Conservation (phyloP, 2,329 filamentous ascomycete genomes). For the Alternaria longipes region DNA sequence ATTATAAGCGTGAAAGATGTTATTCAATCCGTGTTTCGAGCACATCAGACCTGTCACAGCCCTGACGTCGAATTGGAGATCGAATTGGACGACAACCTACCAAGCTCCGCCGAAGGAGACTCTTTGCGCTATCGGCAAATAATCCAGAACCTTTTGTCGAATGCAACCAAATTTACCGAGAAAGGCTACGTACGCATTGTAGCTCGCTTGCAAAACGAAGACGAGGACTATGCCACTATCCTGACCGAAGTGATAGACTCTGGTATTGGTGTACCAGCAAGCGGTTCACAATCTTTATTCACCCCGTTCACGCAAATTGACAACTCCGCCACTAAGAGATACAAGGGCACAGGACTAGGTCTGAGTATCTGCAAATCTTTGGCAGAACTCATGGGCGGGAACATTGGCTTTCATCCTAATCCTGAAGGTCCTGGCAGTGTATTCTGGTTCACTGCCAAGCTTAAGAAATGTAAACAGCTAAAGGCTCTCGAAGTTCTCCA, state of each 20-base stretch:
- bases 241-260: slow-evolving; percentile 63
- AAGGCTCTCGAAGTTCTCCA: slow-evolving; percentile 23
- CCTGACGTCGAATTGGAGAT: slow-evolving; percentile 59
- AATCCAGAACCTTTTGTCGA: slow-evolving; percentile 68
- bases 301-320: slow-evolving; percentile 66
- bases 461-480: slow-evolving; percentile 43
- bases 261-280: slow-evolving; percentile 62
- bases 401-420: slow-evolving; percentile 60
- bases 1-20: slow-evolving; percentile 60
- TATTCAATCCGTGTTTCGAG: slow-evolving; percentile 61
- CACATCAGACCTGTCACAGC: slow-evolving; percentile 59
- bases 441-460: slow-evolving; percentile 61
- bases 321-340: slow-evolving; percentile 62
- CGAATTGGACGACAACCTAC: slow-evolving; percentile 58
- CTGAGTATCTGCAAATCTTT: slow-evolving; percentile 67
- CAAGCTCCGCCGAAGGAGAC: slow-evolving; percentile 63
- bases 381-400: slow-evolving; percentile 65
- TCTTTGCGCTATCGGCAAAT: slow-evolving; percentile 69
- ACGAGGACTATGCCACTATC: slow-evolving; percentile 58
- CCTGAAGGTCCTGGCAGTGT: slow-evolving; percentile 58
- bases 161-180: slow-evolving; percentile 70
- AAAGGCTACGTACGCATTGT: slow-evolving; percentile 61
- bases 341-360: slow-evolving; percentile 66
- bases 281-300: slow-evolving; percentile 60
- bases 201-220: slow-evolving; percentile 54